phyloP scores from a whole-genome alignment of 2,329 filamentous ascomycete species.

The Verticillium albo-atrum region DNA sequence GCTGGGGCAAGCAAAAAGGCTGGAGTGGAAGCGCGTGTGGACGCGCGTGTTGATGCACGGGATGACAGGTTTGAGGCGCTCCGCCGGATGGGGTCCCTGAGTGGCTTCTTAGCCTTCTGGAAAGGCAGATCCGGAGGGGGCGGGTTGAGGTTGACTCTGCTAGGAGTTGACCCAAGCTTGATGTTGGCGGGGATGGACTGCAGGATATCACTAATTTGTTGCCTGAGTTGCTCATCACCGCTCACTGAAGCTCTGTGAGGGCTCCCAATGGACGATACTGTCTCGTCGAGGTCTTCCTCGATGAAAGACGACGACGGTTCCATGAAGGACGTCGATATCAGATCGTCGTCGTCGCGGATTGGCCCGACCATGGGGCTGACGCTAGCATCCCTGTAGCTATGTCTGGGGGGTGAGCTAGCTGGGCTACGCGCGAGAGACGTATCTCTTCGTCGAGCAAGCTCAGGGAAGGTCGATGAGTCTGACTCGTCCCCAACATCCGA shows the following conservation, averaged over 20 bases:
- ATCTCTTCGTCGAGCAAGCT: constrained; percentile 1
- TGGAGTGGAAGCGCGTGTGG: constrained; percentile 55
- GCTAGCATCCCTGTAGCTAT: constrained; percentile 21
- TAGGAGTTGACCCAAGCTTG: constrained; percentile 55
- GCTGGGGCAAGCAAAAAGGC: constrained; percentile 68
- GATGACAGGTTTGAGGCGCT: constrained; percentile 45
- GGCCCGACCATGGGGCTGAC: constrained; percentile 41
- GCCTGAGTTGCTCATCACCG: constrained; percentile 66
- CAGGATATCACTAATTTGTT: constrained; percentile 76
- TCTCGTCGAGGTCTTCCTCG: constrained; percentile 44
- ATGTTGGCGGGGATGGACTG: constrained; percentile 76
- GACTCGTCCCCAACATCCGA: neutral
- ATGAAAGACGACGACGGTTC: constrained; percentile 36
- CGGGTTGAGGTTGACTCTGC: constrained; percentile 50
- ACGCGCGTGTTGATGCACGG: constrained; percentile 20
- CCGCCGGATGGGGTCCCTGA: constrained; percentile 39
- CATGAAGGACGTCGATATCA: constrained; percentile 10
- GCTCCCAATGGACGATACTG: constrained; percentile 20
- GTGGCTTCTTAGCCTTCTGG: constrained; percentile 38
- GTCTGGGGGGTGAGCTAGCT: constrained; percentile 34
- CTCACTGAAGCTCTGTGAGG: constrained; percentile 31
- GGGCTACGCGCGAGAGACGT: constrained; percentile 23
- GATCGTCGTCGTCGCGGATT: constrained; percentile 34
- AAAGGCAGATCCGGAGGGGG: constrained; percentile 54
- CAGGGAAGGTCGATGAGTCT: neutral